phyloP scores from a whole-genome alignment of 495 filamentous ascomycete genomes.

The Cercophora scortea region DNA sequence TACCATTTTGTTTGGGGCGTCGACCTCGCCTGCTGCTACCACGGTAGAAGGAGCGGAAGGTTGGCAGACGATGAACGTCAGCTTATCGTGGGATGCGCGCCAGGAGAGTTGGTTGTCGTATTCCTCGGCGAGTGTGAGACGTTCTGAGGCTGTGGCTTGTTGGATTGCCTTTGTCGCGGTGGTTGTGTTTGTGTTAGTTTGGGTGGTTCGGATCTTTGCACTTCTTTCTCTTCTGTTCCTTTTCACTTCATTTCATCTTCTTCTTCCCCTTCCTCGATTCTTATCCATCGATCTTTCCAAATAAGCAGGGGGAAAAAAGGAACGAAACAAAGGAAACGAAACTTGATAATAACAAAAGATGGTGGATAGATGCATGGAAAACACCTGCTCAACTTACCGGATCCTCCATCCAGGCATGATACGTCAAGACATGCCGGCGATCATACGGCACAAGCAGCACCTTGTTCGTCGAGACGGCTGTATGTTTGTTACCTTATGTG shows the following conservation, averaged over 20 bases:
- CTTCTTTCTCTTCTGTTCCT: neutral
- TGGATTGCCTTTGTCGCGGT: conserved; percentile 56
- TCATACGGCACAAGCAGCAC: conserved; percentile 80
- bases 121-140: conserved; percentile 68
- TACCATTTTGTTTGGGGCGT: conserved; percentile 55
- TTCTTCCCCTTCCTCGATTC: too few species aligned
- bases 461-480: conserved; percentile 58
- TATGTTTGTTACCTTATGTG: neutral
- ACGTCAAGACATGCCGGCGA: conserved; percentile 67
- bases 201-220: neutral
- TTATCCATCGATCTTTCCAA: too few species aligned
- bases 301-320: too few species aligned
- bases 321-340: neutral
- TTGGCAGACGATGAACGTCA: conserved; percentile 66
- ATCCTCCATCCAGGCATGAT: conserved; percentile 90
- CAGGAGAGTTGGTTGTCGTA: conserved; percentile 78
- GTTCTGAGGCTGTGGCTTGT: conserved; percentile 76
- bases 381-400: conserved; percentile 39
- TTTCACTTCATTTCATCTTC: neutral
- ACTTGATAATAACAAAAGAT: neutral
- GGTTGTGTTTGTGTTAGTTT: neutral
- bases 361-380: neutral
- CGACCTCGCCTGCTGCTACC: conserved; percentile 31
- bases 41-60: conserved; percentile 12
- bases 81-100: conserved; percentile 66